A percentile compares a stretch with the other conserved stretches of the same genome.
Evolutionary conservation across 495 filamentous ascomycete genomes (phyloP).

Genomic region (Apiosordaria backusii): DNA sequence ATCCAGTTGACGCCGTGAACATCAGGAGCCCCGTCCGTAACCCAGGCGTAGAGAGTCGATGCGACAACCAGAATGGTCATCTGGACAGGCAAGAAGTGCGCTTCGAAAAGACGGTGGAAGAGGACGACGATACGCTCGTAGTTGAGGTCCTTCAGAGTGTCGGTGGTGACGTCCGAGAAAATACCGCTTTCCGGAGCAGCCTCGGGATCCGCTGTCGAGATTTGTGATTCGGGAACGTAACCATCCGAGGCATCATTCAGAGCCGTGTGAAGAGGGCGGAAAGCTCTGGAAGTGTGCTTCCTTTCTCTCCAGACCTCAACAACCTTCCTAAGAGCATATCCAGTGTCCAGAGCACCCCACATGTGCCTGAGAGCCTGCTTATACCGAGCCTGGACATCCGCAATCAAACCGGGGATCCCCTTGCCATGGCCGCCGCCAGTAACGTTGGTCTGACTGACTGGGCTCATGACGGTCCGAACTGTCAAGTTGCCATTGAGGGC

Average conservation of each 20-base stretch:
- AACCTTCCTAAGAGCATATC: slow-evolving; percentile 53
- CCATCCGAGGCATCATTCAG: slow-evolving; percentile 41
- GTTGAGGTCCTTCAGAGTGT: slow-evolving; percentile 43
- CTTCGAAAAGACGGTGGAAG: slow-evolving; percentile 62
- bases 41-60: slow-evolving; percentile 52
- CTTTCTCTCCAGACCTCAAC: slow-evolving; percentile 48
- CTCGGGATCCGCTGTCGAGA: slow-evolving; percentile 39
- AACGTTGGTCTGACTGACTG: slow-evolving; percentile 67
- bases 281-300: slow-evolving; percentile 47
- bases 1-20: slow-evolving; percentile 51
- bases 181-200: slow-evolving; percentile 42
- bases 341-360: slow-evolving; percentile 67
- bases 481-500: slow-evolving; percentile 61
- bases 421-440: slow-evolving; percentile 49
- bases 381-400: slow-evolving; percentile 57
- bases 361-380: slow-evolving; percentile 66
- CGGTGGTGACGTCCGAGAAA: slow-evolving; percentile 46
- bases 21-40: slow-evolving; percentile 44
- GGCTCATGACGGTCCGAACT: slow-evolving; percentile 51
- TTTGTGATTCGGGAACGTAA: slow-evolving; percentile 44
- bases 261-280: slow-evolving; percentile 49
- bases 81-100: slow-evolving; percentile 65
- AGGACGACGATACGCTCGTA: slow-evolving; percentile 47
- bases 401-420: slow-evolving; percentile 46
- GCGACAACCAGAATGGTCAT: slow-evolving; percentile 57